Evolutionary conservation across 768 basidiomycete species (phyloP), one percentile per base, ranked within the genome.

Genomic region (Rhizopogon roseolus): DNA sequence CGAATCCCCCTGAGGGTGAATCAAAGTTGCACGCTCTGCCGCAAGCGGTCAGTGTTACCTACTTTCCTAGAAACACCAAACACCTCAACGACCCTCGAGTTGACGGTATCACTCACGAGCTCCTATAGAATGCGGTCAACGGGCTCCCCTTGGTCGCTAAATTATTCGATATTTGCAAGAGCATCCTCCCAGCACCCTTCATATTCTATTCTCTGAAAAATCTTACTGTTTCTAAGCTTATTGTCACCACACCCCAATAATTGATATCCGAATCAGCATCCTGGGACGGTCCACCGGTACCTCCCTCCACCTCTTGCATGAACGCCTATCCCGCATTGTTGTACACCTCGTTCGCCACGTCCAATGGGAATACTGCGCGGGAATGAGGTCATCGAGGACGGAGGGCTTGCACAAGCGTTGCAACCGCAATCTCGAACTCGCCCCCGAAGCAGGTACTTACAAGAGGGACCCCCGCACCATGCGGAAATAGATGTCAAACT

Each of bases 391-490:
- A 27, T 59, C 54, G 45, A 78, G 58, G 41, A 55, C 60, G 16
- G 55, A 63, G 8, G 76, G 75, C 36, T 62, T 72, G 50, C 78
- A 75, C 25, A 76, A 22, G 64, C 10, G 78, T 76, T 22, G 22
- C 22, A 3, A 22, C 22, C 22, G 22, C 28, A 28, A 28, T 29
- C 43, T 29, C 43, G 16, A 1, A 27, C 42, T 43, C 28, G 28
- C 28, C 28, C 28, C 28, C 28, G 28, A 29, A 29, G 8, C 8
- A 4, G 28, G 28, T 22, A 22, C 22, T 22, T 22, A 22, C n/a
- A 29, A 29, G 28, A 29, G 28, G 28, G 7, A 29, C 28, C 3
- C n/a, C n/a, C n/a, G n/a, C 28, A 29, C 3, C 5, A 29, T 29
- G 28, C 28, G 28, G 28, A 29, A 7, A 29, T 29, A 29, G 6